Evolutionary conservation across 2,329 filamentous ascomycete species (phyloP), one percentile per base, ranked within the genome.

Genomic region (Aspergillus spinulosporus): DNA sequence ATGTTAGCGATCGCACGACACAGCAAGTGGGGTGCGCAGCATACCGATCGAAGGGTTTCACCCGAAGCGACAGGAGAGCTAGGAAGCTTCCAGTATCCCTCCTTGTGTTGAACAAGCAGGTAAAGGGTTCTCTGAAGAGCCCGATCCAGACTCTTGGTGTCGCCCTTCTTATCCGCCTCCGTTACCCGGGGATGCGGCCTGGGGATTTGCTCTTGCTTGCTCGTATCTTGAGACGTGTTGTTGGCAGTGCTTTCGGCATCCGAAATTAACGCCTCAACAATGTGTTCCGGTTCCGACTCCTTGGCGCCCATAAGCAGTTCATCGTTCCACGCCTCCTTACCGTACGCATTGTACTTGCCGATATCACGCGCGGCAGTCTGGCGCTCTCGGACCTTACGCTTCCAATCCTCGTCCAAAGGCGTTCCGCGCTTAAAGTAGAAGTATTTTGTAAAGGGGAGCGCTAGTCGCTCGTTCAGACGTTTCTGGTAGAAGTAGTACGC

Each of bases 401-500:
- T 90, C 90, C 92, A 97, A 77, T 97, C 92, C 49, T 91, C 80
- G 63, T 92, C 89, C 7, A 85, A 82, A 1, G 92, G 88, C 8
- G 92, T 96, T 70, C 90, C 90, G 65, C 87, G 87, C 80, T 96
- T 96, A 84, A 92, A 96, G 82, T 96, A 99, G 78, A 97, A 94
- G 72, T 89, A 89, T 64, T 89, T 86, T 55, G 89, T 89, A 74
- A 97, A 99, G 1, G 92, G 90, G 3, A 94, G 83, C 15, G 88
- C 86, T 51, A 96, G 82, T 43, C 94, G 89, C 80, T 99, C 94
- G 75, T 97, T 96, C 59, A 99, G 83, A 11, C 94, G 91, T 67
- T 93, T 93, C 78, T 99, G 94, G 79, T 99, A 99, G 73, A 99
- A 92, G 81, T 88, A 96, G 78, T 88, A 97, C 62, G 93, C 83